Base-by-base conservation (phyloP, 1,284 basidiomycete species). In the Sanghuangporus sanghuang region DNA sequence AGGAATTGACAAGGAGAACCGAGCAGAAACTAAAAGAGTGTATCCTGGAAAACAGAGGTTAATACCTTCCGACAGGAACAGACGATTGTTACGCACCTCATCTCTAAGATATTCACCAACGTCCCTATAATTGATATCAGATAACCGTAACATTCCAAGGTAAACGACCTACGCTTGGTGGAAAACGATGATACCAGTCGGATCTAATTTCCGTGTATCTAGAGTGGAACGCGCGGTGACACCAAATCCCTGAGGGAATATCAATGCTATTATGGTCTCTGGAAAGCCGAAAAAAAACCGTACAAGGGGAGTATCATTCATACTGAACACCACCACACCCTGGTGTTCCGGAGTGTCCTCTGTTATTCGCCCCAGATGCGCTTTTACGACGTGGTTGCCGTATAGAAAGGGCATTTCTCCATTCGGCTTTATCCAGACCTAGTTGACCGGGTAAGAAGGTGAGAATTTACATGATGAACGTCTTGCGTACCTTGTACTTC, bases 371-470 rank as follows among this genome's bases (percentile, higher is more conserved):
- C 97, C 96, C 32, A 99, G 81, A 76, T 99, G 97, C 36, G 97
- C 97, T 78, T 99, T 99, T 68, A 98, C 86, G 66, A 99, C 92
- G 79, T 99, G 96, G 74, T 99, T 99, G 63, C 97, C 97, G 72
- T 99, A 99, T 57, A 99, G 78, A 81, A 98, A 99, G 2, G 97
- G 97, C 86, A 99, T 95, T 78, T 99, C 97, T 72, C 97, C 97
- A 68, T 99, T 97, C 14, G 96, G 92, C 77, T 99, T 99, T 76
- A 99, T 96, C 97, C 97, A 99, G 42, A 98, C 87, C 96, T 97
- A 69, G 6, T 23, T 8, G 11, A 38, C 16, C 57, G 66, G 52
- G 21, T n/a, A 21, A 63, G 36, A 48, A 16, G 56, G 46, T n/a
- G 64, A 16, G 16, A 38, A 39, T 9, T 8, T 56, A 6, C 62